Base-by-base conservation (phyloP, 805 yeast genomes). In the Candida morakotiae region DNA sequence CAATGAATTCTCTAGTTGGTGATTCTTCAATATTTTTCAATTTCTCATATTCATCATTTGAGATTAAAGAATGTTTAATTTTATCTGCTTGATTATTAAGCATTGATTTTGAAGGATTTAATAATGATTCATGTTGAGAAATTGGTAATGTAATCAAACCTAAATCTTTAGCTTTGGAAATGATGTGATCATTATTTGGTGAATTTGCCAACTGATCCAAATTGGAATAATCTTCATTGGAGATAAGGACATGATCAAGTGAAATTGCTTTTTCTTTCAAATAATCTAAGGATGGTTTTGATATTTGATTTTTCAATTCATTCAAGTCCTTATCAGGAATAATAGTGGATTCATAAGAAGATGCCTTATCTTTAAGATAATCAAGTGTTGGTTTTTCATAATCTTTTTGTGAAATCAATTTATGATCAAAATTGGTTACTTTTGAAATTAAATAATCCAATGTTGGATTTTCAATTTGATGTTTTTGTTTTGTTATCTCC, bases 381-480 rank as follows among this genome's bases (percentile, higher is more conserved):
- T 58, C 65, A 3, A 46, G n/a, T 3, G 49, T 22, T 9, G 67
- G 67, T 19, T 53, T 41, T 1, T 53, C 46, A 13, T 39, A 31
- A n/a, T 50, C 46, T 30, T 52, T 49, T 21, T 56, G 55, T 4
- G 17, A 16, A 1, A 51, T 43, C 14, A 45, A 14, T 2, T 41
- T 40, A 33, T 37, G 36, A 17, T 47, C 35, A n/a, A 10, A 13
- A 10, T 32, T 32, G 3, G 9, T 21, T 4, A 55, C 57, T 19
- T 53, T 47, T 27, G 46, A 15, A 5, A 20, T 31, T 9, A 60
- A 35, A 14, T 56, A 55, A 3, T 56, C 59, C 2, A 52, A 16
- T 2, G 46, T 27, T 8, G 67, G 66, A 19, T 55, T 58, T 27
- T 55, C 44, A 0, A 67, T 67, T 11, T 51, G 43, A 19, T 49